Percentiles rank a stretch among this genome's conserved stretches.
Evolutionary conservation across 495 filamentous ascomycete species (phyloP).

Genomic region (Wilcoxina mikolae): DNA sequence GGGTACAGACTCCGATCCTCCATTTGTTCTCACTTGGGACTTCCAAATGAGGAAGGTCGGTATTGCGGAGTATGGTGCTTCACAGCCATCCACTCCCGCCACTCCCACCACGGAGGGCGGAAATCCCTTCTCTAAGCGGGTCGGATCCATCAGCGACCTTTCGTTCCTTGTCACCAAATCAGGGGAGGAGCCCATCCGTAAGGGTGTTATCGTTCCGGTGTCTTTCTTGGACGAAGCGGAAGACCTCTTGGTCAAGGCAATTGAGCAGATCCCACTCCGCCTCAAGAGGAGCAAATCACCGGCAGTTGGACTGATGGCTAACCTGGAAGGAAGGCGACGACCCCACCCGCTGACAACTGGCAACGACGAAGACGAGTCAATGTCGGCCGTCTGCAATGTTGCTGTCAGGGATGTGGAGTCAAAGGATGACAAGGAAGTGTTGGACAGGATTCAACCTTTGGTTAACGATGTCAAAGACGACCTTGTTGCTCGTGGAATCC

Average conservation of each 20-base stretch:
- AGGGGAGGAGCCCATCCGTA: conserved; percentile 61
- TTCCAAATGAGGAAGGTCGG: conserved; percentile 76
- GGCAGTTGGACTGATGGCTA: conserved; percentile 44
- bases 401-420: conserved; percentile 83
- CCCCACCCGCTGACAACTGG: conserved; percentile 34
- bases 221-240: conserved; percentile 87
- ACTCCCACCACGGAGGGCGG: conserved; percentile 52
- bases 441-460: conserved; percentile 55
- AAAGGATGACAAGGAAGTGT: conserved; percentile 65
- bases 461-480: conserved; percentile 76
- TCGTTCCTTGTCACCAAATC: conserved; percentile 58
- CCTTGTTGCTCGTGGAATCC: conserved; percentile 60
- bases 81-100: conserved; percentile 69
- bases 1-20: conserved; percentile 51
- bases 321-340: conserved; percentile 56
- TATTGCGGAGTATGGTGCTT: conserved; percentile 68
- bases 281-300: conserved; percentile 23
- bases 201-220: conserved; percentile 87
- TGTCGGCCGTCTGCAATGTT: conserved; percentile 81
- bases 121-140: conserved; percentile 51
- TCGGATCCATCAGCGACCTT: conserved; percentile 94
- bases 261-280: conserved; percentile 58
- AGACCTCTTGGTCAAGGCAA: conserved; percentile 61
- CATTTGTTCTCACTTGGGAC: conserved; percentile 83
- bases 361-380: conserved; percentile 48